A percentile compares a stretch with the other conserved stretches of the same genome.
These are phyloP conservation scores for Aurinia saxatilis DNA, from an alignment of 345 rosid species.

Conservation along the genomic window DNA sequence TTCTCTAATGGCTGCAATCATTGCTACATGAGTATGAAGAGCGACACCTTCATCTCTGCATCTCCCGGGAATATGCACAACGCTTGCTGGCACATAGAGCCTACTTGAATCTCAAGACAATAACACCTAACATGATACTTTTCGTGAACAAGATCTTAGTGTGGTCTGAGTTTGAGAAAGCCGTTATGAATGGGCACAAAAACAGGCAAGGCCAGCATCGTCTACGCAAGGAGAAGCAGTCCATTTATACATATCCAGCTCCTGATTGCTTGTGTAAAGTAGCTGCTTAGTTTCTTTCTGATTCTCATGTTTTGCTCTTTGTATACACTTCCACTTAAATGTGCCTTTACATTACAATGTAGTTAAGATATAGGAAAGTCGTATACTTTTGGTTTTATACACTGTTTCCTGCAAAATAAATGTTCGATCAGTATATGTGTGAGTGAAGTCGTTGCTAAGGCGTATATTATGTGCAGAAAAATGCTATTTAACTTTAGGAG, in stretches of 20 bases:
- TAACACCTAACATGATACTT: no score
- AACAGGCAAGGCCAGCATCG: constrained; percentile 75
- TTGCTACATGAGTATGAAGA: constrained; percentile 84
- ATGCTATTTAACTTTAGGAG: no score
- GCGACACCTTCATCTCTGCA: constrained; percentile 88
- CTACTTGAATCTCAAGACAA: constrained; percentile 66
- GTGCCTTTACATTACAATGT: no score
- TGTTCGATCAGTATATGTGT: no score
- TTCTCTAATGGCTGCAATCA: constrained; percentile 79
- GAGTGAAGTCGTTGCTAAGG: no score
- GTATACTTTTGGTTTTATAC: no score
- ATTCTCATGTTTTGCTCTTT: neutral
- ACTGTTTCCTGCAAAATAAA: no score
- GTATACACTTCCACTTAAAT: no score
- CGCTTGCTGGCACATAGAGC: constrained; percentile 78
- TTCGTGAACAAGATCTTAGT: no score
- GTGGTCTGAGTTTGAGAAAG: constrained; percentile 72
- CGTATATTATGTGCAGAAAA: no score
- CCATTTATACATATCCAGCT: constrained; percentile 84
- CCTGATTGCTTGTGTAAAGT: constrained; percentile 84
- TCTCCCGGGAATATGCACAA: no score
- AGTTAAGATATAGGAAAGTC: no score
- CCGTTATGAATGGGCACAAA: constrained; percentile 61
- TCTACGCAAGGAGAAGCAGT: constrained; percentile 65
- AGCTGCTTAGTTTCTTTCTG: constrained; percentile 2